phyloP scores from a whole-genome alignment of 768 basidiomycete genomes.

The Amyloporia xantha region DNA sequence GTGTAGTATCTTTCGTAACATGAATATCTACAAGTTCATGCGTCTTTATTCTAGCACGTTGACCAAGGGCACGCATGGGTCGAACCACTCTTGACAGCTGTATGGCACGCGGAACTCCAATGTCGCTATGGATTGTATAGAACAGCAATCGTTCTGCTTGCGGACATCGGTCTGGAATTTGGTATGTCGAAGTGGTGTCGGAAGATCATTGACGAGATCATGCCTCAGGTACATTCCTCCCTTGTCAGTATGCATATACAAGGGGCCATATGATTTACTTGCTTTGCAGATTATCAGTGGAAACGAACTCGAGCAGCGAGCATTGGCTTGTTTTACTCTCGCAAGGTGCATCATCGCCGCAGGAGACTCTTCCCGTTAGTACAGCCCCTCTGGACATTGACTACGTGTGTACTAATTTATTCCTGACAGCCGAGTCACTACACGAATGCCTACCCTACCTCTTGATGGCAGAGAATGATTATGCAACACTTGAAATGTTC shows the following conservation, averaged over 20 bases:
- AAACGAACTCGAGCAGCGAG: slow-evolving; percentile 70
- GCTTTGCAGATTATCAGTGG: slow-evolving; percentile 55
- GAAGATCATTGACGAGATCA: slow-evolving; percentile 65
- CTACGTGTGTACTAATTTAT: not conserved
- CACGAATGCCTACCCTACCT: slow-evolving; percentile 42
- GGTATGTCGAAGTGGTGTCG: slow-evolving; percentile 62
- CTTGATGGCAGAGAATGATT: slow-evolving; percentile 60
- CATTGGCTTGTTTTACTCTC: slow-evolving; percentile 64
- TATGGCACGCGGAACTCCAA: slow-evolving; percentile 81
- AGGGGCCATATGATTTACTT: not conserved
- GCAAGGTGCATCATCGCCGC: slow-evolving; percentile 70
- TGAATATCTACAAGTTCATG: not conserved
- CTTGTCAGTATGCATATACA: not conserved
- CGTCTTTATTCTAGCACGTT: slow-evolving; percentile 38
- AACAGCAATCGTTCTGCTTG: slow-evolving; percentile 62
- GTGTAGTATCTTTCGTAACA: slow-evolving; percentile 9
- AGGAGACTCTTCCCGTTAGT: slow-evolving; percentile 39
- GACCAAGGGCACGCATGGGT: slow-evolving; percentile 58
- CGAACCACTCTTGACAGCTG: slow-evolving; percentile 58
- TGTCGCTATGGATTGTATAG: slow-evolving; percentile 62
- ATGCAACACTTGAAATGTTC: slow-evolving; percentile 48
- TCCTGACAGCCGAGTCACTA: slow-evolving; percentile 20
- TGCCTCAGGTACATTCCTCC: slow-evolving; percentile 60
- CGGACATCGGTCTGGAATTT: slow-evolving; percentile 74
- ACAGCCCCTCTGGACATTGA: not conserved